Conservation (phyloP, 768 basidiomycete species). For the Hortiboletus campestris region DNA sequence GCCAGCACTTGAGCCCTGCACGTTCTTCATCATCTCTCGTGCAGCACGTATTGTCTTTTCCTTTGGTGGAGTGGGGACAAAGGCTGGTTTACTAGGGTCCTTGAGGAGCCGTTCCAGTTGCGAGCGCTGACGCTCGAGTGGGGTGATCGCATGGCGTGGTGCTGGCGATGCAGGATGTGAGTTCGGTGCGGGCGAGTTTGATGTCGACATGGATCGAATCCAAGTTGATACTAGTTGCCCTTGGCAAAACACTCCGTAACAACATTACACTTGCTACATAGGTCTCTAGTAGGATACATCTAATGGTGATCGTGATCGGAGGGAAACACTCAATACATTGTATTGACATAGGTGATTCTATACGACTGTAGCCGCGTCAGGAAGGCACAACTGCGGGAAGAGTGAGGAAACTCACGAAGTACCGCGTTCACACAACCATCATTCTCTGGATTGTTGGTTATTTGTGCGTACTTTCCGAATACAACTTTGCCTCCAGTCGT, state of each 20-base stretch:
- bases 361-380: constrained; percentile 25
- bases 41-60: constrained; percentile 79
- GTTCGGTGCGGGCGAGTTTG: constrained; percentile 28
- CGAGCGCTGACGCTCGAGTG: constrained; percentile 50
- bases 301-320: neutral
- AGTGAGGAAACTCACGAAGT: constrained; percentile 58
- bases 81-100: constrained; percentile 81
- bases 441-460: constrained; percentile 94
- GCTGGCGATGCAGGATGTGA: constrained; percentile 34
- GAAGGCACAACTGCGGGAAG: neutral
- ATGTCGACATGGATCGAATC: constrained; percentile 25
- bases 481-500: constrained; percentile 95
- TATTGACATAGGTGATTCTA: constrained; percentile 4
- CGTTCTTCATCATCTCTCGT: constrained; percentile 99
- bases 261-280: constrained; percentile 10
- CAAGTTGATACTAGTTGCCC: neutral
- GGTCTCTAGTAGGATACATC: constrained; percentile 14
- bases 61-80: constrained; percentile 76
- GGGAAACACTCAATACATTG: neutral
- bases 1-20: constrained; percentile 95
- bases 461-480: constrained; percentile 90
- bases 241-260: constrained; percentile 24
- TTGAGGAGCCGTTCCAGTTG: constrained; percentile 89
- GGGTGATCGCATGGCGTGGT: constrained; percentile 46
- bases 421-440: constrained; percentile 97